Conservation (phyloP, 2,329 filamentous ascomycete genomes). For the Coniella lustricola region DNA sequence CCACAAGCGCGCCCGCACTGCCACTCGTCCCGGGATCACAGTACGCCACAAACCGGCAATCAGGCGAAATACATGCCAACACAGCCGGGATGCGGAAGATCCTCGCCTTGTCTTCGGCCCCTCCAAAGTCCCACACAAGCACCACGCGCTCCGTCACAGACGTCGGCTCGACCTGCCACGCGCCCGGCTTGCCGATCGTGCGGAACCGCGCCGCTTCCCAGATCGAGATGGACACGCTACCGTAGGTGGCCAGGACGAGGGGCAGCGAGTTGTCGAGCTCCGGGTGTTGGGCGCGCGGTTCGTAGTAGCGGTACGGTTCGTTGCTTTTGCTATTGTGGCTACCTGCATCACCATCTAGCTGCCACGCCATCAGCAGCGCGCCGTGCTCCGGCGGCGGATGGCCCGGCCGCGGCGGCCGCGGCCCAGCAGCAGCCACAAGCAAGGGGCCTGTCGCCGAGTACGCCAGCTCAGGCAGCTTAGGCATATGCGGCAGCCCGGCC, state of each 20-base stretch:
- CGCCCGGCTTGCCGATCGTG: slow-evolving; percentile 24
- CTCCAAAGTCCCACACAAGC: slow-evolving; percentile 33
- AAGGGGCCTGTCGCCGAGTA: slow-evolving; percentile 33
- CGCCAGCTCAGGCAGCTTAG: slow-evolving; percentile 33
- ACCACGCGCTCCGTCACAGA: slow-evolving; percentile 28
- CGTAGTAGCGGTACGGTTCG: slow-evolving; percentile 29
- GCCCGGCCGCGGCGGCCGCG: slow-evolving; percentile 30
- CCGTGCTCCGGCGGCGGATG: slow-evolving; percentile 31
- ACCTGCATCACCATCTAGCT: slow-evolving; percentile 23
- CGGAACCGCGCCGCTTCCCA: slow-evolving; percentile 34
- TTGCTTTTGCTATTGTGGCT: not conserved
- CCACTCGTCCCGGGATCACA: slow-evolving; percentile 30
- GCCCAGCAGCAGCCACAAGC: slow-evolving; percentile 31
- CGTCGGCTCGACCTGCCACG: slow-evolving; percentile 28
- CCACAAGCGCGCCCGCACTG: slow-evolving; percentile 25
- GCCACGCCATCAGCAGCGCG: slow-evolving; percentile 33
- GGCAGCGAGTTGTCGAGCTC: slow-evolving; percentile 35
- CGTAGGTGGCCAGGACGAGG: slow-evolving; percentile 29
- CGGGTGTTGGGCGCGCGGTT: slow-evolving; percentile 23
- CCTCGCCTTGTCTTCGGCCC: slow-evolving; percentile 27
- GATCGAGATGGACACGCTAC: slow-evolving; percentile 32
- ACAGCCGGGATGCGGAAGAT: slow-evolving; percentile 34
- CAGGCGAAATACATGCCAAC: slow-evolving; percentile 31
- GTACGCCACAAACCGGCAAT: slow-evolving; percentile 34
- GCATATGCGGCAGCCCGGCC: slow-evolving; percentile 29